Base-by-base conservation (phyloP, 352 stramenopile genomes). In the Albugo candida region DNA sequence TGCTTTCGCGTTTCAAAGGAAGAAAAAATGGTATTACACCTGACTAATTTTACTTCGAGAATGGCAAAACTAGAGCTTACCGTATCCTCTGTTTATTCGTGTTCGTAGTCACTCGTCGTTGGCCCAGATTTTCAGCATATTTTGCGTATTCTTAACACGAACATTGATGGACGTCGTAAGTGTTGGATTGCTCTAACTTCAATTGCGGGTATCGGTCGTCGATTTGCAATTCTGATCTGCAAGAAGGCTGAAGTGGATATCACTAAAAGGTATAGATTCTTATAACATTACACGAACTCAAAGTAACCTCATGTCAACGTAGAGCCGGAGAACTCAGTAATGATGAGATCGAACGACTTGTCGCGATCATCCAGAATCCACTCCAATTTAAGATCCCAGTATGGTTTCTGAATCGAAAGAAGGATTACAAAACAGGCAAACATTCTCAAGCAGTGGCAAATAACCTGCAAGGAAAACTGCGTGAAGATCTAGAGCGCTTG, bases 121-220 rank as follows among this genome's bases (percentile, higher is more conserved):
- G 82, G 84, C 63, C 83, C 78, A 64, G 95, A 98, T 70, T 99
- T 99, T 77, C 94, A 98, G 74, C 94, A 98, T 85, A 99, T 99
- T 83, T 86, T 99, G 62, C 95, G 95, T 98, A 97, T 99, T 75
- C 93, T 99, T 61, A 99, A 99, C 81, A 99, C 95, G 58, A 99
- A 99, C 83, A 94, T 99, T 70, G 94, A 98, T 80, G 95, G 95
- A 81, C 94, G 95, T 73, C 83, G 93, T 61, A 98, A 89, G 70
- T 68, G 78, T 47, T 86, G 73, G 76, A 63, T 86, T 59, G 76
- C 76, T 44, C 54, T 89, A 61, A 89, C 76, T 61, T 58, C 76
- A 60, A 83, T 89, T 59, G 67, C 83, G 61, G 76, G 76, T 84
- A 71, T 86, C 43, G 76, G 76, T 66, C 76, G 73, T 54, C 76